A percentile compares a stretch with the other conserved stretches of the same genome.
Conservation (phyloP, 495 filamentous ascomycete genomes). For the Penicillium macrosclerotiorum region DNA sequence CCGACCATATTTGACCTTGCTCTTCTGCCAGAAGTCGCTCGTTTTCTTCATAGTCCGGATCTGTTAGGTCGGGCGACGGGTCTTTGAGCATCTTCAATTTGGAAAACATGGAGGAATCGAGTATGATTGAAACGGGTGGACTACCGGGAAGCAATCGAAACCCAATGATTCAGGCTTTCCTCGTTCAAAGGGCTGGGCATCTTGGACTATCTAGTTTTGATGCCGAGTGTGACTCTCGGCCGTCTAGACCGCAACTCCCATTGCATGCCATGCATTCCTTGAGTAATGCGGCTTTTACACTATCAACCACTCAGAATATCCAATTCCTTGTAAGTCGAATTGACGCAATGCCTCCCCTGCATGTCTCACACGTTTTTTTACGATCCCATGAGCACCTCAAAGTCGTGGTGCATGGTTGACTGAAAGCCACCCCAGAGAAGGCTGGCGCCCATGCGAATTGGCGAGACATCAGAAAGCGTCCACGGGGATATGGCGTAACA, state of each 20-base stretch:
- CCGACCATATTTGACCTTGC: constrained; percentile 9
- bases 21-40: constrained; percentile 18
- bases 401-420: constrained; percentile 11
- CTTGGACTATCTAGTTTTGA: not conserved
- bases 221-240: not conserved
- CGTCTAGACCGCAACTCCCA: constrained; percentile 14
- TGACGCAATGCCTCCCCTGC: constrained; percentile 13
- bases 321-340: not conserved
- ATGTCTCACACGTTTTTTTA: constrained; percentile 26
- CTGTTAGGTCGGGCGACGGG: not conserved
- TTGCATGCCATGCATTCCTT: constrained; percentile 1
- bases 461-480: not conserved
- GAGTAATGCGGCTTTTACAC: not conserved
- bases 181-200: not conserved
- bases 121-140: not conserved
- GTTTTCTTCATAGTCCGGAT: not conserved
- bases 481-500: constrained; percentile 4
- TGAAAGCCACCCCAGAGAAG: constrained; percentile 5
- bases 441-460: constrained; percentile 3
- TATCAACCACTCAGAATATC: not conserved
- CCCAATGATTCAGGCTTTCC: too few species aligned
- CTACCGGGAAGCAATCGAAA: not conserved
- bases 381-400: constrained; percentile 11
- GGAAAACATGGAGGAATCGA: not conserved
- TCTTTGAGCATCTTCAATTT: constrained; percentile 2